These are phyloP conservation scores for Mycoemilia scoparia DNA, from an alignment of 192 early-diverging fungal species.

Conservation along the genomic window DNA sequence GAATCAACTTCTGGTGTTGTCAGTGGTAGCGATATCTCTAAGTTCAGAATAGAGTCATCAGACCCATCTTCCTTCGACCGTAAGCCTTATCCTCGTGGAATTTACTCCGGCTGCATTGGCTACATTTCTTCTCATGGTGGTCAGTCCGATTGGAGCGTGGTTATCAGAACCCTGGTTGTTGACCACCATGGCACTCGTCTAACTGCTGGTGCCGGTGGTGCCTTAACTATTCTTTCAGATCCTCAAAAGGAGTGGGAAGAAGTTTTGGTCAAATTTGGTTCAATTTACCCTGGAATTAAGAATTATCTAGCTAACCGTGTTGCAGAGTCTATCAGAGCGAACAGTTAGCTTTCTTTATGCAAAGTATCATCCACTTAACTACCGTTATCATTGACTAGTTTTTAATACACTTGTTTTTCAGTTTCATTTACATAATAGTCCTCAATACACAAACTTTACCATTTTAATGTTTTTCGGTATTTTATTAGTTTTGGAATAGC, in stretches of 20 bases:
- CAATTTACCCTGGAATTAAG: conserved; percentile 6
- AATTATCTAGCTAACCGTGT: background rate
- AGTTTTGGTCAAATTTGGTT: conserved; percentile 52
- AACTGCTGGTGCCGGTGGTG: conserved; percentile 82
- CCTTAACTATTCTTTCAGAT: conserved; percentile 74
- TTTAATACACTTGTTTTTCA: no score
- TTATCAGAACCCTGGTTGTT: conserved; percentile 78
- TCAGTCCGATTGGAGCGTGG: conserved; percentile 59
- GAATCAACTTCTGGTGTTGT: no score
- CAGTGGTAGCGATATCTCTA: background rate
- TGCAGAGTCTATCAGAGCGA: no score
- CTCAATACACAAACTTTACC: no score
- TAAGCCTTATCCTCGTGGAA: conserved; percentile 49
- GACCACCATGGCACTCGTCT: conserved; percentile 12
- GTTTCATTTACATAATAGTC: no score
- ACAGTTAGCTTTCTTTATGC: no score
- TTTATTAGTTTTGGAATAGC: no score
- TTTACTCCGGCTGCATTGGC: conserved; percentile 81
- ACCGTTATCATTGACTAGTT: no score
- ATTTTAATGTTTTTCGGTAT: no score
- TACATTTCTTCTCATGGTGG: conserved; percentile 55
- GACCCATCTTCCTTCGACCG: no score
- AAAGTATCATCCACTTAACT: no score
- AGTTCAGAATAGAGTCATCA: no score
- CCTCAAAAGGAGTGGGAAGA: conserved; percentile 76